Base-by-base conservation (phyloP, 2,329 filamentous ascomycete genomes). In the Ophiostoma triangulosporum region DNA sequence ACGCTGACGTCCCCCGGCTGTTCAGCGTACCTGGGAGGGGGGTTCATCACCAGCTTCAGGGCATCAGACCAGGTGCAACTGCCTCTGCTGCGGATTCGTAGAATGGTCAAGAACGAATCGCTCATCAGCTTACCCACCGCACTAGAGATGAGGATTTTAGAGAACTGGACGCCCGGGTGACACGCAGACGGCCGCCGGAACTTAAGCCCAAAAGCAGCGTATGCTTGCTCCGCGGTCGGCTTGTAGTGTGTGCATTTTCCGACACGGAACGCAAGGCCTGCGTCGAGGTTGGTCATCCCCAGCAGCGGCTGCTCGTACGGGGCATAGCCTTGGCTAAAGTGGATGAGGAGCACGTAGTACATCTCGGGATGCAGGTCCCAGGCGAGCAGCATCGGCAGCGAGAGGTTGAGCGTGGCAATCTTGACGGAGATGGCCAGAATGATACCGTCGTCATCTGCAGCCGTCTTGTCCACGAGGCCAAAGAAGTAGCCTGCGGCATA, bases 191-290 rank as follows among this genome's bases (percentile, higher is more conserved):
- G n/a, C n/a, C n/a, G n/a, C n/a, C n/a, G n/a, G n/a, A n/a, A n/a
- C n/a, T 33, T 7, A 1, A 20, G 5, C 3, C 31, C 45, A 50
- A 72, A 72, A 1, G 68, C 68, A 17, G 57, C 61, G 4, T 64
- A 54, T 0, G 69, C 70, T 29, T 70, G 58, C 1, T 68, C 59
- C 1, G 74, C 51, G 0, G 76, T 78, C 1, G 88, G 87, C 60
- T 90, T 93, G 65, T 90, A 87, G 3, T 68, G 73, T n/a, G 74
- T 69, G 61, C 84, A 84, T 53, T 86, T 78, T 1, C 86, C 86
- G 24, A 93, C 73, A 6, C 81, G 76, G 63, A 90, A 83, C 3
- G 74, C 80, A 58, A 62, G 55, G 38, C 49, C 65, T 58, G 33
- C 32, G 1, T 48, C 33, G 3, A n/a, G 15, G 2, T 20, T 14